Percentiles rank a stretch among this genome's conserved stretches.
phyloP scores from a whole-genome alignment of 2,329 filamentous ascomycete species.

The Calonectria pteridis region DNA sequence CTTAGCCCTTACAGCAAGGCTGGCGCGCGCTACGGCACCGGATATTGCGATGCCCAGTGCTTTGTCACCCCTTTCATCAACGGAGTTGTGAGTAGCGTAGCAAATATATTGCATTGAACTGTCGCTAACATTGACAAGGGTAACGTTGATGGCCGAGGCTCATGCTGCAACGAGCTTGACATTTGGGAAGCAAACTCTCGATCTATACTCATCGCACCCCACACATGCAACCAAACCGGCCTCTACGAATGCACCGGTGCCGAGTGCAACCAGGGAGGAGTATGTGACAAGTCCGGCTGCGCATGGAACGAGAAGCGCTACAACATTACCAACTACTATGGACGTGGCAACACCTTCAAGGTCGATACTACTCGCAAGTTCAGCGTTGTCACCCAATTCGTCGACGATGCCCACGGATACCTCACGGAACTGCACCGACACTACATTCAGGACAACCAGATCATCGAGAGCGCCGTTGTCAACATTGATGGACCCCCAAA shows the following conservation, averaged over 20 bases:
- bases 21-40: conserved; percentile 71
- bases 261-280: conserved; percentile 53
- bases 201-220: conserved; percentile 60
- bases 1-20: conserved; percentile 60
- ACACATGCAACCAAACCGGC: conserved; percentile 60
- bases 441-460: conserved; percentile 54
- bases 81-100: conserved; percentile 54
- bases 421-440: conserved; percentile 63
- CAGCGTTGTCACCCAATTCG: conserved; percentile 65
- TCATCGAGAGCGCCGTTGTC: conserved; percentile 36
- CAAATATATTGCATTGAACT: neutral
- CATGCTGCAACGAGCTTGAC: conserved; percentile 68
- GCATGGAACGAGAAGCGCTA: conserved; percentile 57
- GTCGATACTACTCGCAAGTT: conserved; percentile 55
- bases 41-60: conserved; percentile 74
- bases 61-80: conserved; percentile 64
- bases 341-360: conserved; percentile 42
- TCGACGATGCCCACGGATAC: conserved; percentile 52
- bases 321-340: conserved; percentile 49
- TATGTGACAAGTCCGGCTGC: conserved; percentile 61
- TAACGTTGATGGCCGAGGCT: conserved; percentile 43
- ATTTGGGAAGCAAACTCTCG: conserved; percentile 67
- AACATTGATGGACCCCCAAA: conserved; percentile 44
- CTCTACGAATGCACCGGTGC: conserved; percentile 59
- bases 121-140: conserved; percentile 18